Evolutionary conservation across 441 rosid genomes (phyloP).

Genomic region (Jatropha podagrica): DNA sequence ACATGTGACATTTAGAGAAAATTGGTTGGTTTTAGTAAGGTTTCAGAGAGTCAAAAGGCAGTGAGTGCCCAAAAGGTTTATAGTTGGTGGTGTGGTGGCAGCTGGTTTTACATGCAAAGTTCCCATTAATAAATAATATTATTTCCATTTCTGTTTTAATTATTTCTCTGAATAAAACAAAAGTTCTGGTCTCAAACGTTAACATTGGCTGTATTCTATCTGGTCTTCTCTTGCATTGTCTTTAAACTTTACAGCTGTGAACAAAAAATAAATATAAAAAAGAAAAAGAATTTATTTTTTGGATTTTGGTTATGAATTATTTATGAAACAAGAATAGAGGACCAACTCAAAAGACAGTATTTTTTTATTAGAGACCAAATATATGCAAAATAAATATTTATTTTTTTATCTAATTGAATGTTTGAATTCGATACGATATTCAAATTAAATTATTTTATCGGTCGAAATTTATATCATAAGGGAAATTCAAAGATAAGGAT

Average conservation of each 20-base stretch:
- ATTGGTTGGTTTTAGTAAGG: not conserved
- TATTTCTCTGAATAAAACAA: not conserved
- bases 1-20: too few species aligned
- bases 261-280: constrained; percentile 15
- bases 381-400: too few species aligned
- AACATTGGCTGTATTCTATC: not conserved
- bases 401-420: too few species aligned
- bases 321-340: constrained; percentile 21
- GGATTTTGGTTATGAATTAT: constrained; percentile 20
- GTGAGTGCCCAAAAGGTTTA: not conserved
- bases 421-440: too few species aligned
- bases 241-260: constrained; percentile 54
- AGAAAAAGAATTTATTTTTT: constrained; percentile 19
- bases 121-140: not conserved
- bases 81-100: not conserved
- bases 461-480: too few species aligned
- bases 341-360: constrained; percentile 37
- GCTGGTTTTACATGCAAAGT: not conserved
- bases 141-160: not conserved
- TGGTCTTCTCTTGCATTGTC: constrained; percentile 26
- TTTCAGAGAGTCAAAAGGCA: constrained; percentile 5
- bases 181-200: not conserved
- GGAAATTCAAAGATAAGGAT: too few species aligned
- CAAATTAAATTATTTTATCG: too few species aligned
- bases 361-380: too few species aligned